phyloP scores from a whole-genome alignment of 2,329 filamentous ascomycete species.

The Aspergillus fumigatus region DNA sequence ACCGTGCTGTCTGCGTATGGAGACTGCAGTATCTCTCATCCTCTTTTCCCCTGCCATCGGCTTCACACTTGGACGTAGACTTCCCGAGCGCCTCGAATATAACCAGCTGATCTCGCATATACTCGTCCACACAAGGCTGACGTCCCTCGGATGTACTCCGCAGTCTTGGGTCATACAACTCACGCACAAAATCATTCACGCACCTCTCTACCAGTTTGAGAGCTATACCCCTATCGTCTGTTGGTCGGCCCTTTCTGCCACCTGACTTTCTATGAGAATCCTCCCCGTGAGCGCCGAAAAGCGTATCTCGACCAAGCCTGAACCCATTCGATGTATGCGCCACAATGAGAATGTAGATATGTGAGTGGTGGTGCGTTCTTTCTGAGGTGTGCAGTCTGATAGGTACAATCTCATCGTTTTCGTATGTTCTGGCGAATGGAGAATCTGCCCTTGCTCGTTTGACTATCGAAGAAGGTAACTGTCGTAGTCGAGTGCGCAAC shows the following conservation, averaged over 20 bases:
- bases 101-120: constrained; percentile 56
- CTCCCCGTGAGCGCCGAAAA: constrained; percentile 33
- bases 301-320: constrained; percentile 48
- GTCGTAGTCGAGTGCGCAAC: constrained; percentile 15
- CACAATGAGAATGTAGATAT: constrained; percentile 53
- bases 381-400: constrained; percentile 36
- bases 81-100: constrained; percentile 55
- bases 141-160: constrained; percentile 4
- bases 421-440: neutral
- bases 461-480: constrained; percentile 13
- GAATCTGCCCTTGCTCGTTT: neutral
- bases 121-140: constrained; percentile 49
- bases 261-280: neutral
- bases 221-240: constrained; percentile 20
- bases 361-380: constrained; percentile 40
- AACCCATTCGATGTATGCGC: constrained; percentile 48
- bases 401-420: constrained; percentile 11
- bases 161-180: constrained; percentile 39
- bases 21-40: constrained; percentile 33
- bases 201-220: constrained; percentile 41
- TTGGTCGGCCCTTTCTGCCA: neutral
- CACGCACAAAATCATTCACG: constrained; percentile 40
- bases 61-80: constrained; percentile 13
- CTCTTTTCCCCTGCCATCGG: constrained; percentile 16
- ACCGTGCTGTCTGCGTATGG: constrained; percentile 42